Evolutionary conservation across 306 rosid species (phyloP).

Genomic region (Casuarina glauca): DNA sequence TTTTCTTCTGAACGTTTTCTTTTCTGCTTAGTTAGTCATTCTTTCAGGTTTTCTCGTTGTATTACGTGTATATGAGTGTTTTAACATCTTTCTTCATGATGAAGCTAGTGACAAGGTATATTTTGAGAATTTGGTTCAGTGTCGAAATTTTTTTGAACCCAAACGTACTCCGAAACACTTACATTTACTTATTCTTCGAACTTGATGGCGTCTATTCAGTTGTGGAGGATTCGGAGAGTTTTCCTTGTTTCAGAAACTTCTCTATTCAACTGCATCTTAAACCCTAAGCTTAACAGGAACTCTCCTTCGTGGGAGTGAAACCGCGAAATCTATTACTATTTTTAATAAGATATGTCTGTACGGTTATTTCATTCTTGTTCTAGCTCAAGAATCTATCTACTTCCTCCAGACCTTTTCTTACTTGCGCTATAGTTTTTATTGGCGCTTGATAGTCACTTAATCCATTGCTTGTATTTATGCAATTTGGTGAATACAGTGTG

Average conservation of each 20-base stretch:
- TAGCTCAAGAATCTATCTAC: background rate
- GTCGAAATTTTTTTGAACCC: background rate
- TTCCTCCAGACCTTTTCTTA: background rate
- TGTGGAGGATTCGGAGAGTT: too few relatives aligned
- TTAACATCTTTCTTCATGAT: background rate
- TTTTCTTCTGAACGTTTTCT: background rate
- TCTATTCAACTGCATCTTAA: background rate
- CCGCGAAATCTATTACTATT: background rate
- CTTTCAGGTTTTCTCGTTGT: background rate
- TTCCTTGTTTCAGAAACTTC: too few relatives aligned
- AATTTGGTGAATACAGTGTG: background rate
- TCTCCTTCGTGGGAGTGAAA: background rate
- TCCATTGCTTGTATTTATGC: background rate
- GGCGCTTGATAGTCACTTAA: background rate
- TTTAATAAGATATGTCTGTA: background rate
- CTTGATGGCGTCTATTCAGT: too few relatives aligned
- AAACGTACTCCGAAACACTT: too few relatives aligned
- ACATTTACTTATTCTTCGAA: too few relatives aligned
- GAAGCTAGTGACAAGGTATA: background rate
- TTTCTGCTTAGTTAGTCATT: background rate
- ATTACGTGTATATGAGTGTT: background rate
- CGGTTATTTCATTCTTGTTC: background rate
- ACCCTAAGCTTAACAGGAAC: background rate
- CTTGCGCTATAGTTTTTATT: background rate
- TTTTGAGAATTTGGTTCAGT: background rate